Evolutionary conservation across 2,329 filamentous ascomycete genomes (phyloP), one percentile per base, ranked within the genome.

Genomic region (Penicillium crustosum): DNA sequence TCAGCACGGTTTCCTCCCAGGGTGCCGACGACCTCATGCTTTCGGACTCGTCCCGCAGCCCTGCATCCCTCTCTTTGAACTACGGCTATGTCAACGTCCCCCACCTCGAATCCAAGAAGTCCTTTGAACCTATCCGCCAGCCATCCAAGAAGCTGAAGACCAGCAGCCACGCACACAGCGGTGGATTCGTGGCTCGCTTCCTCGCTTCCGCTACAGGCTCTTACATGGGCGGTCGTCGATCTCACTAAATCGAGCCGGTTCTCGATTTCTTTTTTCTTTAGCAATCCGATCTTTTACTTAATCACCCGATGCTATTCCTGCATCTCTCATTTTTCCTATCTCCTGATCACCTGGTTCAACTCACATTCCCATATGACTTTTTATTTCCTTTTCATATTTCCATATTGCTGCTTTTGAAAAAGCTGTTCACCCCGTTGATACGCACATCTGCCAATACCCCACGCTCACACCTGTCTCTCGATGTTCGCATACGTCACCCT

Each of bases 101-200:
- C 25, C 62, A 69, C 13, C 39, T 68, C 21, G 70, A 73, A 23
- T 36, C 69, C 6, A 77, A 78, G 62, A 62, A 68, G 42, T 55
- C 63, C 4, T 67, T 68, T 5, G 62, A 72, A 19, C 64, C 58
- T 0, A 25, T 47, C 39, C 71, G 74, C 31, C 73, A 77, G 57
- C 70, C 77, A 1, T 68, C 65, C 58, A 79, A 79, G 70, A 78
- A 78, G 58, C 66, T 75, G 59, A 78, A 76, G 59, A 66, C 70
- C 23, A 66, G 67, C 29, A 63, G 63, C 23, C 66, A 71, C 38
- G 51, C 61, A 3, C 66, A 68, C 36, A 62, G 69, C n/a, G 68
- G 72, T 25, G 73, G 77, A 29, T 70, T 79, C 29, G 74, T 79
- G 45, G 75, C 76, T 29, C 68, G 77, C 17, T 76, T 79, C 62